These are phyloP conservation scores for Oryza meyeriana DNA, from an alignment of 176 grass and related monocot species.

Conservation along the genomic window DNA sequence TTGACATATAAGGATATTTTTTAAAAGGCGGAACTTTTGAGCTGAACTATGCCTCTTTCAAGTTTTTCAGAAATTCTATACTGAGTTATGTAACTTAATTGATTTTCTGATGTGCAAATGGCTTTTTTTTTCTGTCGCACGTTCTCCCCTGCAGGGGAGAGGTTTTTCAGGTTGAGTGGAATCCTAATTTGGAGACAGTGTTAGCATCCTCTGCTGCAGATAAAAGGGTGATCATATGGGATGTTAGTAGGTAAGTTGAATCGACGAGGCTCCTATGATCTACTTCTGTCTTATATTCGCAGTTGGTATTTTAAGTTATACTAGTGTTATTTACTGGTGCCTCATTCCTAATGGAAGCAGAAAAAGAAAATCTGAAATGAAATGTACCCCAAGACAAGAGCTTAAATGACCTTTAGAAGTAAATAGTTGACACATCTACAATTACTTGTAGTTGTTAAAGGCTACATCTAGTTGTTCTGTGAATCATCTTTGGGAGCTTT, in stretches of 20 bases:
- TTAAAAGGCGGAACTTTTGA: background rate
- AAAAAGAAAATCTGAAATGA: background rate
- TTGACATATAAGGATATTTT: background rate
- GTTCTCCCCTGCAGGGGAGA: slow-evolving; percentile 51
- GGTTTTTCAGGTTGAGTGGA: slow-evolving; percentile 97
- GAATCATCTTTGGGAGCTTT: background rate
- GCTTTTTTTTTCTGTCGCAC: slow-evolving; percentile 15
- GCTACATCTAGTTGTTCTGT: background rate
- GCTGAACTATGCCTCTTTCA: background rate
- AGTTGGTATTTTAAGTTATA: background rate
- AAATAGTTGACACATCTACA: background rate
- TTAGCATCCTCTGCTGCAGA: slow-evolving; percentile 81
- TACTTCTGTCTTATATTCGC: background rate
- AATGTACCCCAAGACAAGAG: background rate
- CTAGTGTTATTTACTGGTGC: background rate
- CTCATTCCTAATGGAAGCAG: background rate
- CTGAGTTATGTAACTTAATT: background rate
- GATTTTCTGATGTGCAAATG: background rate
- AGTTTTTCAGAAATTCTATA: background rate
- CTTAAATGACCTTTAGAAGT: background rate
- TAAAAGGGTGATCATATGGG: slow-evolving; percentile 85
- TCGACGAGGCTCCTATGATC: background rate
- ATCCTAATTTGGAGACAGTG: slow-evolving; percentile 82
- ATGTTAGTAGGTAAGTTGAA: slow-evolving; percentile 59
- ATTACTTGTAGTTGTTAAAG: background rate